A percentile compares a stretch with the other conserved stretches of the same genome.
Evolutionary conservation across 306 rosid genomes (phyloP).

Genomic region (Cucurbita moschata): DNA sequence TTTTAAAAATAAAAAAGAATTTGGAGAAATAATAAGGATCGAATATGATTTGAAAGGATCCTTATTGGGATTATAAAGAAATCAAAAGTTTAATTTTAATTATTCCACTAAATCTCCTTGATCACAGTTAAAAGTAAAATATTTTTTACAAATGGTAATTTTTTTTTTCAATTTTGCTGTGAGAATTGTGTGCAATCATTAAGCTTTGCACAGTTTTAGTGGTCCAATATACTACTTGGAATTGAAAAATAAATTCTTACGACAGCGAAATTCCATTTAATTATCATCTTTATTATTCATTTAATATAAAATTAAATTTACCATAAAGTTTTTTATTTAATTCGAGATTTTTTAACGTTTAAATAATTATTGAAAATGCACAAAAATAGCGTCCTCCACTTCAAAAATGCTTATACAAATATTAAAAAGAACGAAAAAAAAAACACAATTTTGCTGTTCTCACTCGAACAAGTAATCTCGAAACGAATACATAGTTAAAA

Average conservation of each 20-base stretch:
- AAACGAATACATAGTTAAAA: neutral
- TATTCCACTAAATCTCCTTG: neutral
- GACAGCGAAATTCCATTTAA: neutral
- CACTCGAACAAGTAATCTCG: neutral
- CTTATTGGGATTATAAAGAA: neutral
- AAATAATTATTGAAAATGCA: too few species aligned
- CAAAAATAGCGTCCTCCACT: too few species aligned
- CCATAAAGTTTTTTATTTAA: too few species aligned
- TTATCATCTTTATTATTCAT: neutral
- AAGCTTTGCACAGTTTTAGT: neutral
- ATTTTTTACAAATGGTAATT: neutral
- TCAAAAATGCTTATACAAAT: neutral
- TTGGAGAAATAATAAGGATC: neutral
- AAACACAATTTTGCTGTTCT: neutral
- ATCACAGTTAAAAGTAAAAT: neutral
- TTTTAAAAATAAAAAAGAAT: neutral
- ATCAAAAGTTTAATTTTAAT: neutral
- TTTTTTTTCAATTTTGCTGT: neutral
- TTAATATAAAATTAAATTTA: neutral
- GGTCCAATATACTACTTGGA: slow-evolving; percentile 1
- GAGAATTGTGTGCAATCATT: neutral
- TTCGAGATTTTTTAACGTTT: too few species aligned
- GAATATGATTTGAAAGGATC: neutral
- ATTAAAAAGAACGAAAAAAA: neutral
- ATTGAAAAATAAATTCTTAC: neutral